These are phyloP conservation scores for Xylaria sp. DNA, from an alignment of 2,329 filamentous ascomycete species.

Conservation along the genomic window DNA sequence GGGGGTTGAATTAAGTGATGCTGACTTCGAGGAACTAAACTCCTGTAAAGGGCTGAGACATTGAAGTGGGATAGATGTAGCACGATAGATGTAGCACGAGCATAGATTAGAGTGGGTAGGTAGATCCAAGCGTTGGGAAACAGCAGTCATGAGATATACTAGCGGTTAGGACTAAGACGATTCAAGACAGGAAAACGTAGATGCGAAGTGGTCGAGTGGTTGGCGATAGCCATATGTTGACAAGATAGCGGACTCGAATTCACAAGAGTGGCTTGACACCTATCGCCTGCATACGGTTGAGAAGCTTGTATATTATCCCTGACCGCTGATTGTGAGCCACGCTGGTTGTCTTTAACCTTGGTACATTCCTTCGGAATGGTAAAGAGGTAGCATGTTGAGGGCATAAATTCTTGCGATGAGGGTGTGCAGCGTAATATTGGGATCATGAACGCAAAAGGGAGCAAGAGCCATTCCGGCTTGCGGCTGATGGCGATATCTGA, in stretches of 20 bases:
- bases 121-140: background rate
- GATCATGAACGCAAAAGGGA: background rate
- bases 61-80: too few relatives aligned
- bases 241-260: background rate
- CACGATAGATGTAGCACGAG: background rate
- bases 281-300: background rate
- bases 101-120: background rate
- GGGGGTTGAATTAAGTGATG: background rate
- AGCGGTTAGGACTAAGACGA: background rate
- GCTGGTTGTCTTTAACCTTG: background rate
- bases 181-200: background rate
- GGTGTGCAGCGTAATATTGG: background rate
- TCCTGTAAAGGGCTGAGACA: background rate
- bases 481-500: background rate
- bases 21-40: background rate
- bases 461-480: background rate
- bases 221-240: background rate
- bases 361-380: background rate
- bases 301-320: background rate
- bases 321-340: background rate
- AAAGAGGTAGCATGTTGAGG: background rate
- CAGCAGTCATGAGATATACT: background rate
- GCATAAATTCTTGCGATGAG: background rate
- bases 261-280: background rate
- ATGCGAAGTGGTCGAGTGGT: background rate